A percentile compares a stretch with the other conserved stretches of the same genome.
Conservation (phyloP, 495 filamentous ascomycete species). For the Parathielavia hyrcaniae region DNA sequence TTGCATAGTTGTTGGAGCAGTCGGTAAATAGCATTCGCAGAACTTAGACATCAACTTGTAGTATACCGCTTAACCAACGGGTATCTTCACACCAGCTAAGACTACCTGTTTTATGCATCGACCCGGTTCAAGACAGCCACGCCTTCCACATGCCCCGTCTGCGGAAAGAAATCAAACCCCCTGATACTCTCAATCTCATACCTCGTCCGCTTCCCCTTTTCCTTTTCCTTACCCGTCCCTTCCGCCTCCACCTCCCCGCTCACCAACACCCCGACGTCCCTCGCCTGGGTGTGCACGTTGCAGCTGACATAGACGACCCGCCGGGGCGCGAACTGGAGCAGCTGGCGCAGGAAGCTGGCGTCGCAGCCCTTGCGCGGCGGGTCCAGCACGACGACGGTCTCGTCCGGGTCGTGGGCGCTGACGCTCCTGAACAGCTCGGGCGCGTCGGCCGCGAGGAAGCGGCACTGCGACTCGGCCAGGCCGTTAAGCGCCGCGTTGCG, state of each 20-base stretch:
- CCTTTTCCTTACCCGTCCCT: slow-evolving; percentile 16
- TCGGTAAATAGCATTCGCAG: not conserved
- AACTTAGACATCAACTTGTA: too few relatives aligned
- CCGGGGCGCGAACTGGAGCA: slow-evolving; percentile 66
- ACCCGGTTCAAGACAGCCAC: slow-evolving; percentile 69
- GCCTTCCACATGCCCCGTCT: slow-evolving; percentile 94
- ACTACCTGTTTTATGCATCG: slow-evolving; percentile 20
- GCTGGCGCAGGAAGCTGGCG: slow-evolving; percentile 70
- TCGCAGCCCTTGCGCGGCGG: slow-evolving; percentile 95
- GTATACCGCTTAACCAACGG: too few relatives aligned
- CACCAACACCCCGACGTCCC: slow-evolving; percentile 81
- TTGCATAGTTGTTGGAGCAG: not conserved
- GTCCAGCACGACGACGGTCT: slow-evolving; percentile 88
- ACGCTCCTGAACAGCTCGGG: slow-evolving; percentile 69
- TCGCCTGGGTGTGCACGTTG: slow-evolving; percentile 94
- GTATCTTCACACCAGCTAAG: not conserved
- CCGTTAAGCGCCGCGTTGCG: slow-evolving; percentile 72
- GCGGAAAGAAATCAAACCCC: slow-evolving; percentile 97
- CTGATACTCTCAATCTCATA: slow-evolving; percentile 89
- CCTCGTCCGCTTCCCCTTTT: slow-evolving; percentile 45
- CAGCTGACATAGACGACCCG: slow-evolving; percentile 91
- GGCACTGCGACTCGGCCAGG: slow-evolving; percentile 51
- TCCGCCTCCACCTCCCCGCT: slow-evolving; percentile 44
- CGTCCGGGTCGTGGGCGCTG: slow-evolving; percentile 57
- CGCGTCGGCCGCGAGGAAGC: slow-evolving; percentile 82